Evolutionary conservation across 208 protist genomes (phyloP), one percentile per base, ranked within the genome.

Genomic region (Leishmania gerbilli): DNA sequence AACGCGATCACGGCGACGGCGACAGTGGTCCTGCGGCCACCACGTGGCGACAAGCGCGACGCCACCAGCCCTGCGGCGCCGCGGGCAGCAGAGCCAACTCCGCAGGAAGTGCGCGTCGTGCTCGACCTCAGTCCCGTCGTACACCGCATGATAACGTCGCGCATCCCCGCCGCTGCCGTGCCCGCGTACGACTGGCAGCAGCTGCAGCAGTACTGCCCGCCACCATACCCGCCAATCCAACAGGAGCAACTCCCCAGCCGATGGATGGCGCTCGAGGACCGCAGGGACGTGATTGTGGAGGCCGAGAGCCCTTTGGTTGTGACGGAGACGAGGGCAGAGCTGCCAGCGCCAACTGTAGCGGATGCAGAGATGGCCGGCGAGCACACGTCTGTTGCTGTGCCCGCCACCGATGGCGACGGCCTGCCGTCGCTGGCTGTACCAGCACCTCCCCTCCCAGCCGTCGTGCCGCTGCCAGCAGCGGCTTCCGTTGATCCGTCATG

Each of bases 271-370:
- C 79, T 85, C 34, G 88, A 91, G 68, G 83, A 88, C 40, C 74
- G 82, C 11, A 77, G 82, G 34, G 85, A 91, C 74, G 86, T 91
- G 1, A 84, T 90, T 53, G 88, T 91, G 15, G 86, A 90, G 76
- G 51, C 71, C 4, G 69, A 83, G 49, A 47, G 31, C 8, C 40
- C 19, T 51, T 11, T 34, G 24, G 69, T 34, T n/a, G 69, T 51
- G 69, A 45, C 37, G 53, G 53, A 64, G 34, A 65, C 31, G 19
- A 62, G 19, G 53, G 34, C 53, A 40, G 72, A 47, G 72, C 4
- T 47, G 72, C 49, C 65, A 24, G 5, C 64, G 37, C 64, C 64
- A 37, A 69, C 34, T 42, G 34, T 69, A 2, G 67, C 15, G 49
- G n/a, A 15, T 37, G 64, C 45, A 47, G 58, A 37, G 27, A 27